Evolutionary conservation across 2,329 filamentous ascomycete genomes (phyloP), one percentile per base, ranked within the genome.

Genomic region (Monilinia vaccinii-corymbosi): DNA sequence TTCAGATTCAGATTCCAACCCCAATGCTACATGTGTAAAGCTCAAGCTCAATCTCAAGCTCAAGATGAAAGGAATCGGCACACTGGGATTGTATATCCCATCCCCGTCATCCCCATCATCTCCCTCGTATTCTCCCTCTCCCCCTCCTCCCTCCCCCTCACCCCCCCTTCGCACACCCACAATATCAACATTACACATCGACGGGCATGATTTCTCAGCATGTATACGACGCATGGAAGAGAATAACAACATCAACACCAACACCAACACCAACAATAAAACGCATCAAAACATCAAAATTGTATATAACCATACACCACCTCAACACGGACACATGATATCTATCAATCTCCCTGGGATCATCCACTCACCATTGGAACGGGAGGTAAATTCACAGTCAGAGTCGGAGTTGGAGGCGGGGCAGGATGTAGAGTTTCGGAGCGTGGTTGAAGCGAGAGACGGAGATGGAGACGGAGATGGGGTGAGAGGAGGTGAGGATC

Each of bases 21-120:
- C 2, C 1, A 2, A 4, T 1, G 1, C 21, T 11, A 32, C 21
- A 28, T 6, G 25, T 6, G 3, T 6, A 38, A 9, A 2, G 1
- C 7, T 10, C 14, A 2, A n/a, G 14, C 6, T 5, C n/a, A 16
- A 14, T 3, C 31, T 8, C 18, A 14, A 25, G 2, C 36, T 40
- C 23, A 25, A 21, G 2, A 38, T 52, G 4, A 28, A 21, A 21
- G 50, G 34, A 13, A 5, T 18, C 2, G 50, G 36, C 8, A 31
- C 14, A 18, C 16, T 52, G 2, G 16, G 1, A n/a, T 18, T 52
- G 4, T 52, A 31, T 5, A 9, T 52, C 10, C 18, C 32, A 3
- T 21, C 5, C 13, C 6, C 14, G 1, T 8, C 23, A 1, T 3
- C 11, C 6, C 16, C 2, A n/a, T n/a, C n/a, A n/a, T n/a, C n/a